Conservation (phyloP, 2,329 filamentous ascomycete species). For the Fusarium buxicola region DNA sequence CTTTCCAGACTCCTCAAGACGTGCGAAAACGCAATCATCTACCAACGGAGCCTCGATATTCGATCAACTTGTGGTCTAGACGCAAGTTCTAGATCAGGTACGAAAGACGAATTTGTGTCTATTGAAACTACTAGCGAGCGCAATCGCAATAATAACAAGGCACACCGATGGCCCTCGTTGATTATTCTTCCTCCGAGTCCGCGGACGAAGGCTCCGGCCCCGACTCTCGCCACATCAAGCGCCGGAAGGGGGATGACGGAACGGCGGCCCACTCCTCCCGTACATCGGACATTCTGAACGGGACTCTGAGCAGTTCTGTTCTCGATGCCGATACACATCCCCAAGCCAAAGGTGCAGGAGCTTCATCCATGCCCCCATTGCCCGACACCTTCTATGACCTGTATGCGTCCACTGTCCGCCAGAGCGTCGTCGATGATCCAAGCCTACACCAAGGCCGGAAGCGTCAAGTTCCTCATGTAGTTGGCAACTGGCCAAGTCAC, state of each 20-base stretch:
- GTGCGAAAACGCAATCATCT: conserved; percentile 16
- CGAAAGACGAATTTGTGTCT: conserved; percentile 3
- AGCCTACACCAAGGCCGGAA: conserved; percentile 86
- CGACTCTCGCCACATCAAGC: conserved; percentile 49
- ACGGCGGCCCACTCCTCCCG: conserved; percentile 30
- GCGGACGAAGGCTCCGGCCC: conserved; percentile 40
- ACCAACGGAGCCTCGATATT: background rate
- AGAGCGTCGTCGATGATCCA: conserved; percentile 84
- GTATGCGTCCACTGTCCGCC: conserved; percentile 84
- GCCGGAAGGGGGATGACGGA: conserved; percentile 49
- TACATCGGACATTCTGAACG: conserved; percentile 10
- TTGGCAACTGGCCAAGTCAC: conserved; percentile 93
- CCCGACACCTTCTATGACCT: conserved; percentile 87
- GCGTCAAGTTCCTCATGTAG: conserved; percentile 83
- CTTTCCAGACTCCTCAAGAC: conserved; percentile 2
- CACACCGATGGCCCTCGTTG: conserved; percentile 69
- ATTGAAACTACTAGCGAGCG: conserved; percentile 9
- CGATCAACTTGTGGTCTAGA: background rate
- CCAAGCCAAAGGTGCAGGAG: conserved; percentile 8
- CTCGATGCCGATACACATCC: conserved; percentile 13
- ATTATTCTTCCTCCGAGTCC: conserved; percentile 61
- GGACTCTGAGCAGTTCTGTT: background rate
- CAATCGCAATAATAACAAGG: conserved; percentile 2
- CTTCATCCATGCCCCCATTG: conserved; percentile 72
- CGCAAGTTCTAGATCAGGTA: conserved; percentile 1